Base-by-base conservation (phyloP, 2,329 filamentous ascomycete genomes). In the Epichloe coenophiala region DNA sequence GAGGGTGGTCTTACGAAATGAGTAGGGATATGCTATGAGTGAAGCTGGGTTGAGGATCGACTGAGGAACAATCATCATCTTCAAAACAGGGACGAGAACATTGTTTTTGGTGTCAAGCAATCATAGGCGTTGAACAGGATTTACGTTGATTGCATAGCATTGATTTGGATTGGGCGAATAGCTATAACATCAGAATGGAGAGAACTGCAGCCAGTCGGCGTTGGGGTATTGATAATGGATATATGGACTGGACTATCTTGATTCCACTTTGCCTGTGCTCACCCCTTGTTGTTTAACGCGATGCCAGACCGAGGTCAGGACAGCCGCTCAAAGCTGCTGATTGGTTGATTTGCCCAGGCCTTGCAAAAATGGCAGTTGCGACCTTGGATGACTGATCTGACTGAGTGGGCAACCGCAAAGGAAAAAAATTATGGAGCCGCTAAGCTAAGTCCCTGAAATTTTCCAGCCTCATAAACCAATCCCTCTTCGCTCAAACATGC, bases 1-100 rank as follows among this genome's bases (percentile, higher is more conserved):
- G 90, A 4, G 88, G 86, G 1, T 96, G 90, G 90, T 82, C 78
- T 45, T 91, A 86, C 63, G 78, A 79, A 57, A 68, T 78, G 60
- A 71, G 73, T 56, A 68, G 66, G 57, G 72, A 74, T 31, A 66
- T 71, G 66, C 61, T 66, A 51, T 75, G 59, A 63, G 13, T 9
- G 27, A 23, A 12, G 6, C 36, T 33, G 23, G 38, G 6, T 33
- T 8, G 19, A 37, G 33, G 39, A 13, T 19, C 2, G 36, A 31
- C 12, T 31, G 8, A 19, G 31, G 37, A 17, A 21, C 6, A 31
- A 38, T 33, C 8, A 15, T 42, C n/a, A 12, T 39, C 19, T n/a
- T 42, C 5, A 43, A 36, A 48, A 8, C 3, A 13, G 39, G 17
- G 23, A 38, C 5, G 47, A 43, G 39, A 43, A 49, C 3, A 48